Evolutionary conservation across 345 rosid species (phyloP).

Genomic region (Murraya paniculata): DNA sequence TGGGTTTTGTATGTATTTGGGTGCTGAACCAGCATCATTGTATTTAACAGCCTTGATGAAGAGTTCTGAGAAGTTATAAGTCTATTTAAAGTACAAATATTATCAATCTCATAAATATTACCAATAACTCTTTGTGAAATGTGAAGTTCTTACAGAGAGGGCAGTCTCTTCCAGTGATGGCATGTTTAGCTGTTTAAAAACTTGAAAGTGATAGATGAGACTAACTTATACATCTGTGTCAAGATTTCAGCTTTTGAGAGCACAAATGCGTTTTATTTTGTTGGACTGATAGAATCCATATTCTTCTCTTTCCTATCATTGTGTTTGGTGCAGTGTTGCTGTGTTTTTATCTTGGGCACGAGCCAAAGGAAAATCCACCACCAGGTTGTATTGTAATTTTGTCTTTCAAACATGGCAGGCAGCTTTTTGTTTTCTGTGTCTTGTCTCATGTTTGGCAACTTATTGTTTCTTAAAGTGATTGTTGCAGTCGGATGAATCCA

Average conservation of each 20-base stretch:
- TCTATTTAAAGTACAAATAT: background rate
- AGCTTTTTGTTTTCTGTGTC: background rate
- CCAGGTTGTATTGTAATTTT: conserved; percentile 36
- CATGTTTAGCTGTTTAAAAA: background rate
- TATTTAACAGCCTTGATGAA: background rate
- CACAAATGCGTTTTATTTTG: background rate
- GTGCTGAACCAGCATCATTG: background rate
- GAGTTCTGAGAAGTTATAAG: background rate
- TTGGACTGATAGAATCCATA: background rate
- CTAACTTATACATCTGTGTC: background rate
- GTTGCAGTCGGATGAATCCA: conserved; percentile 50
- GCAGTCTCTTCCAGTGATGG: background rate
- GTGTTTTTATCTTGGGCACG: conserved; percentile 89
- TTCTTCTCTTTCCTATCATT: background rate
- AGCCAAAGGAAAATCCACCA: conserved; percentile 29
- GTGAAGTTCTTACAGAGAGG: background rate
- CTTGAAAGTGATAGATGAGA: background rate
- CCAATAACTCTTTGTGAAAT: background rate
- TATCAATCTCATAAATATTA: background rate
- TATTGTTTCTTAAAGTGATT: background rate
- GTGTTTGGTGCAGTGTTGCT: conserved; percentile 53
- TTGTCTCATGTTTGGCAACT: background rate
- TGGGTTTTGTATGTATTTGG: background rate
- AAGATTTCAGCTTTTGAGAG: conserved; percentile 4
- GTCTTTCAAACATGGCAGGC: background rate